Percentiles rank a stretch among this genome's conserved stretches.
Conservation (phyloP, 2,329 filamentous ascomycete species). For the Arthrobotrys conoides region DNA sequence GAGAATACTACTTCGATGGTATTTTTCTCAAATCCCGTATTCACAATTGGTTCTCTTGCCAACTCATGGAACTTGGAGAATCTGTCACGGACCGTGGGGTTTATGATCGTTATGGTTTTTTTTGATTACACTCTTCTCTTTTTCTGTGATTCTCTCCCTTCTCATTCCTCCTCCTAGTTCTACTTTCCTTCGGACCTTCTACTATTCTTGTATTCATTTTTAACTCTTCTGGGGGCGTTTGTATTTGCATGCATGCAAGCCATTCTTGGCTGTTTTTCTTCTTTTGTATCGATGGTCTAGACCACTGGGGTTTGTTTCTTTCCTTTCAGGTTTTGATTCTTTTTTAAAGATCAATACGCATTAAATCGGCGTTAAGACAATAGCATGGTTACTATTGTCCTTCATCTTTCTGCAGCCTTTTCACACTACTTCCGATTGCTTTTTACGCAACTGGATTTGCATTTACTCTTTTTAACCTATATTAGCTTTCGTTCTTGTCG, state of each 20-base stretch:
- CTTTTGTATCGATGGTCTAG: neutral
- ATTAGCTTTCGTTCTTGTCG: too few relatives aligned
- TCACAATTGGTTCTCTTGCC: neutral
- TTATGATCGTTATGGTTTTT: conserved; percentile 13
- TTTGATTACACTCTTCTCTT: neutral
- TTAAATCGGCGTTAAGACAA: too few relatives aligned
- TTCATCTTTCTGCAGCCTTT: too few relatives aligned
- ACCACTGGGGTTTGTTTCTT: neutral
- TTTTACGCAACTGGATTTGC: too few relatives aligned
- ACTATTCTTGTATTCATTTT: neutral
- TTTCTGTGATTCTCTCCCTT: neutral
- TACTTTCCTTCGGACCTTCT: neutral
- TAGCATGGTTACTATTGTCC: neutral
- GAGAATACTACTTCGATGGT: conserved; percentile 20
- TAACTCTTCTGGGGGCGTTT: neutral
- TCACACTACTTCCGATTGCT: too few relatives aligned
- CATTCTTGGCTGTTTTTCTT: neutral
- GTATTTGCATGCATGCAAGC: neutral
- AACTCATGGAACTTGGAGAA: neutral
- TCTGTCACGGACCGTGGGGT: neutral
- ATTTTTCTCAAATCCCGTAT: conserved; percentile 1
- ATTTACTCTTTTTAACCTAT: too few relatives aligned
- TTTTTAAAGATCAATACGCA: neutral
- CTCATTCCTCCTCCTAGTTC: neutral
- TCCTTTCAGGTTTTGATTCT: neutral